These are phyloP conservation scores for Xylaria sp. DNA, from an alignment of 2,329 filamentous ascomycete species.

Conservation along the genomic window DNA sequence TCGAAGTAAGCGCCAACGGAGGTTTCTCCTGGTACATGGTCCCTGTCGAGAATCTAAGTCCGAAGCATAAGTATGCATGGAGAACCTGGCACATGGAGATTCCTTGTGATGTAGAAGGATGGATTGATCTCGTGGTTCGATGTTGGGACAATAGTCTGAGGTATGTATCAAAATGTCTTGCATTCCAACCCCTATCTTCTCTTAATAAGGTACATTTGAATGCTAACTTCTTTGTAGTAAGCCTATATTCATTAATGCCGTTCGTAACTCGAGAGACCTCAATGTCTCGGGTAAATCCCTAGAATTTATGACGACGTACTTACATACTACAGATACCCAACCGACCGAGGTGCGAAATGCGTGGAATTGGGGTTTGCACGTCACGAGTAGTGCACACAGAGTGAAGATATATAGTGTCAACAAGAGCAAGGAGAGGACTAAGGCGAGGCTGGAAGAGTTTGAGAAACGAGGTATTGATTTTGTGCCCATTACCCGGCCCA, in stretches of 20 bases:
- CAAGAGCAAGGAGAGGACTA: conserved; percentile 58
- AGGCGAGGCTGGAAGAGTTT: conserved; percentile 60
- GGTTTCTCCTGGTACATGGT: conserved; percentile 73
- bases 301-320: background rate
- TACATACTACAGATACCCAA: conserved; percentile 63
- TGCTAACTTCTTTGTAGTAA: conserved; percentile 22
- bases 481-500: conserved; percentile 59
- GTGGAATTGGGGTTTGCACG: conserved; percentile 74
- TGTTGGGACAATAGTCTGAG: conserved; percentile 68
- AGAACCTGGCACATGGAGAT: conserved; percentile 70
- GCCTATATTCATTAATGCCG: background rate
- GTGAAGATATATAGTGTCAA: conserved; percentile 73
- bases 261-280: background rate
- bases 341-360: conserved; percentile 63
- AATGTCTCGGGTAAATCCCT: too few species aligned
- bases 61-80: conserved; percentile 73
- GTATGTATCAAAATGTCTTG: conserved; percentile 12
- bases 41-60: conserved; percentile 66
- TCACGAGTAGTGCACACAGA: conserved; percentile 70
- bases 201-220: background rate
- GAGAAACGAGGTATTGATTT: conserved; percentile 60
- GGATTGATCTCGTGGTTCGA: conserved; percentile 67
- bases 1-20: conserved; percentile 71
- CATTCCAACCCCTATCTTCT: background rate
- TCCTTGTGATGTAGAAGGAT: conserved; percentile 70